Percentiles rank a stretch among this genome's conserved stretches.
Conservation (phyloP, 495 filamentous ascomycete genomes). For the Penicillium ochrochloron region DNA sequence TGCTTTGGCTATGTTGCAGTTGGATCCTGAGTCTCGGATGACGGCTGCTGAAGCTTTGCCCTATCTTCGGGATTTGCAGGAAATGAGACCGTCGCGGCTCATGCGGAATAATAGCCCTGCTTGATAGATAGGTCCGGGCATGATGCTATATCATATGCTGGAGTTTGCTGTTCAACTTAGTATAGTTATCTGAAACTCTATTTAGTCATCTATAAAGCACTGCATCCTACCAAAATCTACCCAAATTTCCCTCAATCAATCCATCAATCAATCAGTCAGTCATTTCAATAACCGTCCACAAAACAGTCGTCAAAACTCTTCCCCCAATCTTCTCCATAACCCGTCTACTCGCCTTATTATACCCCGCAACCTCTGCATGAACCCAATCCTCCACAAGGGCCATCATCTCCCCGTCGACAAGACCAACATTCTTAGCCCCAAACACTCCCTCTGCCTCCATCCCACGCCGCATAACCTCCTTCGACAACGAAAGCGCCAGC, state of each 20-base stretch:
- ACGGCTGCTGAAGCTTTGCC: constrained; percentile 1
- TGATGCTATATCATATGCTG: not conserved
- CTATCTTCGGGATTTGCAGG: not conserved
- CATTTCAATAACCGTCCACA: constrained; percentile 50
- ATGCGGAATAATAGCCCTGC: constrained; percentile 1
- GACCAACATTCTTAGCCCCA: constrained; percentile 18
- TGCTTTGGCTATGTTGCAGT: constrained; percentile 2
- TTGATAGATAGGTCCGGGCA: not conserved
- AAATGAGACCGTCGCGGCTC: not conserved
- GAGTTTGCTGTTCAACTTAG: not conserved
- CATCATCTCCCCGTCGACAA: constrained; percentile 14
- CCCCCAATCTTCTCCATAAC: constrained; percentile 58
- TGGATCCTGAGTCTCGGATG: not conserved
- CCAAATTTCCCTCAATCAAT: not conserved
- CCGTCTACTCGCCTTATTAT: constrained; percentile 51
- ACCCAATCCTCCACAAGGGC: constrained; percentile 34
- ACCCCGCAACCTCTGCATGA: constrained; percentile 51
- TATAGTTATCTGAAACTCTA: not conserved
- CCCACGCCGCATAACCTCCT: constrained; percentile 40
- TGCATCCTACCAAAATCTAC: not conserved
- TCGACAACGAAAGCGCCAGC: constrained; percentile 44
- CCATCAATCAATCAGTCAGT: constrained; percentile 12
- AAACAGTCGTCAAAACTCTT: constrained; percentile 37
- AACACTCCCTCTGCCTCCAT: constrained; percentile 31
- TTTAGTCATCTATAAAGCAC: not conserved